Evolutionary conservation across 2,329 filamentous ascomycete species (phyloP).

Genomic region (Chlorencoelia australis): DNA sequence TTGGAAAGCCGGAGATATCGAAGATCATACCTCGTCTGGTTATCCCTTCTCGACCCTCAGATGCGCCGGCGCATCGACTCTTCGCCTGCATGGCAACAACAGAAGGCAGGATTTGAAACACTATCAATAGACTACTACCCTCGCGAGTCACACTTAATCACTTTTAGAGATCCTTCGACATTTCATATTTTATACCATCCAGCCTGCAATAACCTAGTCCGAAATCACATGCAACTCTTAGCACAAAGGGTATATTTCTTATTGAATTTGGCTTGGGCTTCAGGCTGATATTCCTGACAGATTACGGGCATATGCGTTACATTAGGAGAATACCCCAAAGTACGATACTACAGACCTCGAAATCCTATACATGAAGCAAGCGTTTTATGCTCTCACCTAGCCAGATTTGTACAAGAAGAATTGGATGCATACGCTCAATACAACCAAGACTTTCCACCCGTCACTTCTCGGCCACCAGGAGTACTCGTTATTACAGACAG

Average conservation of each 20-base stretch:
- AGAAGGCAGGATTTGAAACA: slow-evolving; percentile 71
- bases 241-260: slow-evolving; percentile 65
- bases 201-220: slow-evolving; percentile 73
- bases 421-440: slow-evolving; percentile 81
- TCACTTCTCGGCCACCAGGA: slow-evolving; percentile 66
- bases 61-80: slow-evolving; percentile 66
- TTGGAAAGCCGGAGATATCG: slow-evolving; percentile 77
- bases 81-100: slow-evolving; percentile 56
- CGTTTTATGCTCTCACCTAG: slow-evolving; percentile 79
- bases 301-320: slow-evolving; percentile 82
- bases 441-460: slow-evolving; percentile 75
- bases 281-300: slow-evolving; percentile 34
- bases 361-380: slow-evolving; percentile 74
- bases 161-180: slow-evolving; percentile 90
- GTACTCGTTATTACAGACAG: slow-evolving; percentile 82
- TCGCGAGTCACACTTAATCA: slow-evolving; percentile 81
- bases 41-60: slow-evolving; percentile 57
- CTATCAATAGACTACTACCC: slow-evolving; percentile 85
- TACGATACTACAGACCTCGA: slow-evolving; percentile 78
- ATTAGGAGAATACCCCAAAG: slow-evolving; percentile 85
- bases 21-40: slow-evolving; percentile 78
- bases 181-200: slow-evolving; percentile 91
- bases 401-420: slow-evolving; percentile 83
- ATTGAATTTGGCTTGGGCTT: neutral
- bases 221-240: slow-evolving; percentile 70